Percentiles rank a stretch among this genome's conserved stretches.
These are phyloP conservation scores for Leccinum subtestaceum DNA, from an alignment of 768 basidiomycete genomes.

Conservation along the genomic window DNA sequence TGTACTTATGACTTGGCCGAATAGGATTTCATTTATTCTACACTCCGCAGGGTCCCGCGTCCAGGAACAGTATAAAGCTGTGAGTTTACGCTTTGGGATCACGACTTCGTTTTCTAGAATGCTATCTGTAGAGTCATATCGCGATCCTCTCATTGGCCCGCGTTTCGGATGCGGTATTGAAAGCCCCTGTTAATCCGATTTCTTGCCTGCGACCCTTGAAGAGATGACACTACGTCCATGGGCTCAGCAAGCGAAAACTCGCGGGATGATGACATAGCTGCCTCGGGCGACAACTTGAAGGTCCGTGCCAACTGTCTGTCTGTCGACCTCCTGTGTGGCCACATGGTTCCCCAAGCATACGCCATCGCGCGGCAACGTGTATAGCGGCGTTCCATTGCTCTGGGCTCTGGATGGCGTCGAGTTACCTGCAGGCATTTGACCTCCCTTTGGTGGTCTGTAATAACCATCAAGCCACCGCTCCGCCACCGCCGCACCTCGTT, in stretches of 20 bases:
- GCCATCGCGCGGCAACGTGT: conserved; percentile 6
- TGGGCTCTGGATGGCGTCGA: conserved; percentile 14
- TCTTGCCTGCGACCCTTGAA: conserved; percentile 1
- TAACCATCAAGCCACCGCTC: conserved; percentile 21
- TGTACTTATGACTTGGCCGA: not conserved
- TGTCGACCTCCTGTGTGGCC: conserved; percentile 1
- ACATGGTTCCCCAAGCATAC: not conserved
- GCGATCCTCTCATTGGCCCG: conserved; percentile 17
- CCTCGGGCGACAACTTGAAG: not conserved
- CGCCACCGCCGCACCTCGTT: conserved; percentile 11
- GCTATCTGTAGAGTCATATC: conserved; percentile 12
- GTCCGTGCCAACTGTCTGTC: not conserved
- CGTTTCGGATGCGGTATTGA: conserved; percentile 13
- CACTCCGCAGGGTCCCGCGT: conserved; percentile 13
- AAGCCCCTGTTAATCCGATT: conserved; percentile 3
- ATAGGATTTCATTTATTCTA: conserved; percentile 4
- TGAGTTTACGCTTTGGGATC: conserved; percentile 1
- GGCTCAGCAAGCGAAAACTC: not conserved
- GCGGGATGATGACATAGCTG: not conserved
- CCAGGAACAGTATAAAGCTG: conserved; percentile 14
- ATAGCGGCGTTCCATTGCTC: conserved; percentile 14
- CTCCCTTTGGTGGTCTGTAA: conserved; percentile 1
- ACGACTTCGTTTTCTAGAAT: conserved; percentile 13
- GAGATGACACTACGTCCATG: not conserved
- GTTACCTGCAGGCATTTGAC: conserved; percentile 10